Base-by-base conservation (phyloP, 208 protist species). In the Trypanosoma grayi region DNA sequence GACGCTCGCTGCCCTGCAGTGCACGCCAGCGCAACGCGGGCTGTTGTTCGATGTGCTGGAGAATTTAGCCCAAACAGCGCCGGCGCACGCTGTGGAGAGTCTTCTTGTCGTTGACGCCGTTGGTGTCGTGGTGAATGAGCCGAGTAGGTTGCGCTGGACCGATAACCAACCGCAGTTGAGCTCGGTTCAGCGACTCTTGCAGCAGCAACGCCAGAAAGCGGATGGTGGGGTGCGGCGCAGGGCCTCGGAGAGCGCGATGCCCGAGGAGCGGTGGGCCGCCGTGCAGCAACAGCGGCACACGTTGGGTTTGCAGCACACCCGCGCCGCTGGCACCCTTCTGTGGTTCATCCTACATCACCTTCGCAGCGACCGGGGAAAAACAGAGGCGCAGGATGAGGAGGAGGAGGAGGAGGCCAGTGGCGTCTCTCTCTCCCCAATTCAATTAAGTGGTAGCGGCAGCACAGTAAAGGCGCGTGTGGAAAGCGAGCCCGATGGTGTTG, bases 101-200 rank as follows among this genome's bases (percentile, higher is more conserved):
- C 48, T 66, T 24, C 39, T 66, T 28, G 22, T 55, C 37, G 36
- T 66, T n/a, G 60, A 66, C 39, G 48, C n/a, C 24, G 43, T 14
- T 24, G 60, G 60, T 18, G 43, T 25, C 7, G 2, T 64, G n/a
- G 1, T 64, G 36, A 64, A 64, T 24, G 58, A 53, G 1, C 39
- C 43, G 36, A 18, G 22, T 43, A 20, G 20, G 36, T n/a, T 46
- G 20, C 46, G 2, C 0, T 46, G 46, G 18, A 2, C 34, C 8
- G 36, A 33, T 14, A 24, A 27, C 0, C 25, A 16, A 45, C 27
- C 20, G 48, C 37, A 54, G 25, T 20, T 27, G 2, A 24, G 46
- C 8, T 31, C 24, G 16, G 4, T 66, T 4, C 48, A 25, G 25
- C 27, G 16, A 1, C 16, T 54, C 7, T 39, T 54, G 13, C 1